Evolutionary conservation across 306 rosid genomes (phyloP), one percentile per base, ranked within the genome.

Genomic region (Sicyos baderoa): DNA sequence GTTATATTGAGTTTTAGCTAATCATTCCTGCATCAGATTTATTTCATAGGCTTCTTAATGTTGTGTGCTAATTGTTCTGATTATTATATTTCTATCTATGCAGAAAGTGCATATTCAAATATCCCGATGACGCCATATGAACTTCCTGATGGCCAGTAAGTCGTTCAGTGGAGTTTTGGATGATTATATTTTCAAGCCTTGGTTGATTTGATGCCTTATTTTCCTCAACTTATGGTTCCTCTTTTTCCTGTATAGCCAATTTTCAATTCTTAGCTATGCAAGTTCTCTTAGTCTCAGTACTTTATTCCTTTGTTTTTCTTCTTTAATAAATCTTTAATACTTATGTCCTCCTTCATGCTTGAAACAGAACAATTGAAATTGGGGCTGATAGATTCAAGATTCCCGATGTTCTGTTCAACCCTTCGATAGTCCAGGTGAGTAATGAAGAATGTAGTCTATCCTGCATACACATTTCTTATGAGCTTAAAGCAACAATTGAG

Each of bases 81-180:
- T 71, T 44, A 74, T 53, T 72, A 79, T 52, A 13, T 55, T 57
- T 75, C 51, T 76, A 17, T 54, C 47, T 14, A 68, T 76, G 63
- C 89, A 93, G 99, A 93, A 82, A 93, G 71, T 65, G 81, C 97
- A 22, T 94, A 94, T 84, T 94, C 97, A 35, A 94, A 94, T 83
- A 94, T 94, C 75, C 99, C 99, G 56, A 94, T 82, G 86, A 94
- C 99, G 52, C 72, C 99, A 11, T 94, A 90, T 68, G 99, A 94
- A 82, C 99, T 94, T 72, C 99, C 99, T 78, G 99, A 94, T 82
- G 99, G 99, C 91, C 99, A 94, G 99, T 94, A 83, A 94, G 99
- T 85, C 54, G 13, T 47, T 49, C 3, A 19, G 13, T 22, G 13
- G 32, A 23, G 37, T 66, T 66, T 66, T 47, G 71, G 37, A 47